Conservation (phyloP, 768 basidiomycete species). For the Phlebiopsis flavidoalba region DNA sequence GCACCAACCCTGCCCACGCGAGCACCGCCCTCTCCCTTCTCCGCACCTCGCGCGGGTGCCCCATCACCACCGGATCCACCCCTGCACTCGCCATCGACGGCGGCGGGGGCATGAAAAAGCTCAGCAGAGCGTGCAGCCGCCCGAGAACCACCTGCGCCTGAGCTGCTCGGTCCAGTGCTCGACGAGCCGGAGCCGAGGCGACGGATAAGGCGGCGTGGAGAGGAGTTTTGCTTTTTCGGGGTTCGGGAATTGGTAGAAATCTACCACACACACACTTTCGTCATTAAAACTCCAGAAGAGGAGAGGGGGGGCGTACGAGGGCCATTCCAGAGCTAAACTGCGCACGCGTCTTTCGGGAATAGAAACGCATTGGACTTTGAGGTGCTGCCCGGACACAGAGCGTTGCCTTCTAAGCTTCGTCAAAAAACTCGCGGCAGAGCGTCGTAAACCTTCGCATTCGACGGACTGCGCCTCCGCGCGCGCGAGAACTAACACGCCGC, state of each 20-base stretch:
- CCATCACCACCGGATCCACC: neutral
- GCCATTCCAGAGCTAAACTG: constrained; percentile 90
- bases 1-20: neutral
- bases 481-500: neutral
- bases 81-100: too few species aligned
- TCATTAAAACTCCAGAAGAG: neutral
- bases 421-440: constrained; percentile 56
- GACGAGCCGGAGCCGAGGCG: constrained; percentile 73
- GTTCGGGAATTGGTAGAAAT: constrained; percentile 88
- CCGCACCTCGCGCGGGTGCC: neutral
- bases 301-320: constrained; percentile 36
- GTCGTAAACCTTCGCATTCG: constrained; percentile 26
- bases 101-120: neutral
- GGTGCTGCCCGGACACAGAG: constrained; percentile 91
- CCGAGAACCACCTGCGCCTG: constrained; percentile 69
- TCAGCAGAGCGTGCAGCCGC: constrained; percentile 57
- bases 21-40: neutral
- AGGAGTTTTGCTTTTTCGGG: constrained; percentile 84
- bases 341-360: constrained; percentile 69
- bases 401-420: constrained; percentile 61
- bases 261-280: constrained; percentile 18
- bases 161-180: constrained; percentile 93
- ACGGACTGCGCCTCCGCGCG: neutral
- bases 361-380: constrained; percentile 65
- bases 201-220: constrained; percentile 81